Evolutionary conservation across 2,329 filamentous ascomycete species (phyloP), one percentile per base, ranked within the genome.

Genomic region (Aspergillus calidoustus): DNA sequence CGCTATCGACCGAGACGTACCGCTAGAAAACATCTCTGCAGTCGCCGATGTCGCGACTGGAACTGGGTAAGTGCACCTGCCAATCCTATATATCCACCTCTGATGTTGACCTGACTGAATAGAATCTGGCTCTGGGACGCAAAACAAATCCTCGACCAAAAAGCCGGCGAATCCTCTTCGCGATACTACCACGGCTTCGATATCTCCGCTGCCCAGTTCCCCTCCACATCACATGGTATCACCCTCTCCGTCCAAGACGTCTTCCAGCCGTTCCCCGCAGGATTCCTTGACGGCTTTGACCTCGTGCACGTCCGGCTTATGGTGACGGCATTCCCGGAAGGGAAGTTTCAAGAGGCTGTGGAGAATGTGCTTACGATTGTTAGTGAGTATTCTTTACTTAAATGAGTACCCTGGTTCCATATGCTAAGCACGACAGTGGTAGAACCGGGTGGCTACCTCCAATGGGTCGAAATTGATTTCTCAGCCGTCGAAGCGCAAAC

Each of bases 371-470:
- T 51, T 3, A 6, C 31, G 2, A 50, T 57, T 3, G 3, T 57
- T 1, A 57, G 54, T 57, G n/a, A 25, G 52, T 43, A 43, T 3
- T 22, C 22, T 19, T 19, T 19, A 19, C 19, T 19, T 19, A 19
- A 19, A 19, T 19, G 19, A 19, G 19, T 19, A 19, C 19, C 19
- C 19, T 19, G 19, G 19, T 19, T 19, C 19, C 19, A 19, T 19
- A 19, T 2, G 19, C 19, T 19, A 19, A 19, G 19, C 19, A 19
- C 19, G 19, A 19, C 19, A 19, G 19, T 19, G 19, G 19, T 19
- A 60, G 58, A 56, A 34, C 58, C 58, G 4, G 58, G 58, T 1
- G 58, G 58, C 3, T 56, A 52, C 23, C 15, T 60, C 17, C 58
- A 60, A 31, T 57, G 55, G 55, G 31, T 49, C 5, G 55, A 57